A percentile compares a stretch with the other conserved stretches of the same genome.
phyloP scores from a whole-genome alignment of 1,284 basidiomycete species.

The Singerocomus rubriflavus region DNA sequence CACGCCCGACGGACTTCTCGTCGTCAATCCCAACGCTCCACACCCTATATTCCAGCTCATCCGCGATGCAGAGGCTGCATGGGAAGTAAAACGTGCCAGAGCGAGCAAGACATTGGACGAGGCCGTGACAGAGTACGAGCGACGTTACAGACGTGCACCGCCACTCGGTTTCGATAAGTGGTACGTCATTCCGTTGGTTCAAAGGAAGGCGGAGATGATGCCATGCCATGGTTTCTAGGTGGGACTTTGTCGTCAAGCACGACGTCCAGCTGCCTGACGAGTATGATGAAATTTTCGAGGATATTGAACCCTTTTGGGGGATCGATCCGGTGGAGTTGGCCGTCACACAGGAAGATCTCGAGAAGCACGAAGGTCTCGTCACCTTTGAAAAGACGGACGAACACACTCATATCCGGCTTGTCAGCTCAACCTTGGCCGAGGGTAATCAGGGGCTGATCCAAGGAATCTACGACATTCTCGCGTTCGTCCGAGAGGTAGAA shows the following conservation, averaged over 20 bases:
- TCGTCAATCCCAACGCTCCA: constrained; percentile 31
- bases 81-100: constrained; percentile 38
- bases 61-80: constrained; percentile 36
- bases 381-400: constrained; percentile 15
- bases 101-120: constrained; percentile 45
- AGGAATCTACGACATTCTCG: constrained; percentile 12
- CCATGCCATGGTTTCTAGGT: constrained; percentile 33
- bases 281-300: constrained; percentile 51
- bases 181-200: too few species aligned
- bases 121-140: constrained; percentile 46
- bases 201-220: neutral
- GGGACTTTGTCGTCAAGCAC: constrained; percentile 54
- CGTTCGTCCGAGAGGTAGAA: constrained; percentile 22
- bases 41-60: constrained; percentile 49
- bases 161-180: too few species aligned
- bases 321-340: constrained; percentile 46
- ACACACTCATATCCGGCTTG: constrained; percentile 10
- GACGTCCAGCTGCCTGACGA: constrained; percentile 58
- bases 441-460: neutral
- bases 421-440: constrained; percentile 9
- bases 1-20: constrained; percentile 30
- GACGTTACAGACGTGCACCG: constrained; percentile 37
- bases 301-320: constrained; percentile 55
- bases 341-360: constrained; percentile 37
- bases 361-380: constrained; percentile 17